Evolutionary conservation across 805 yeast species (phyloP).

Genomic region (Candida loeiensis): DNA sequence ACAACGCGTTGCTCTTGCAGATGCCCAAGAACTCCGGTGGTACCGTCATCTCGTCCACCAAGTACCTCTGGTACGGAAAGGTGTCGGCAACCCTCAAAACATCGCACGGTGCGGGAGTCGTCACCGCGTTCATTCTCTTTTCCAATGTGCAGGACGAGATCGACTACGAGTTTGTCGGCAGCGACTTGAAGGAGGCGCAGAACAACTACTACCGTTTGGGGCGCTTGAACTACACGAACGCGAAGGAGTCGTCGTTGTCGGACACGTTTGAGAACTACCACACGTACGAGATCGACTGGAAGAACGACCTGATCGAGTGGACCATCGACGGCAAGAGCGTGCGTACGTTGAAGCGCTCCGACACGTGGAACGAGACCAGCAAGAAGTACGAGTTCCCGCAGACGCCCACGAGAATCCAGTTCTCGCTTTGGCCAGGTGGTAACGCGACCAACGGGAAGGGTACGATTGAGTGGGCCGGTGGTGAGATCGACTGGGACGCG

Average conservation of each 20-base stretch:
- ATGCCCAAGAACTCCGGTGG: slow-evolving; percentile 79
- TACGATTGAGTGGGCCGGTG: slow-evolving; percentile 86
- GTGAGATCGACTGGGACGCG: slow-evolving; percentile 78
- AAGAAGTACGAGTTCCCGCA: slow-evolving; percentile 60
- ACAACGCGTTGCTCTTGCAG: slow-evolving; percentile 57
- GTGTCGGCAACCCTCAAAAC: slow-evolving; percentile 66
- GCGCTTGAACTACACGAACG: slow-evolving; percentile 61
- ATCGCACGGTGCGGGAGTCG: slow-evolving; percentile 75
- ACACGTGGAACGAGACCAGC: slow-evolving; percentile 61
- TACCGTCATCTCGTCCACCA: slow-evolving; percentile 74
- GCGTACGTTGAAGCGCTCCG: slow-evolving; percentile 60
- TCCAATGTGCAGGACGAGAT: slow-evolving; percentile 89
- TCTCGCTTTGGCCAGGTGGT: slow-evolving; percentile 82
- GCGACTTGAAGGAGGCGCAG: slow-evolving; percentile 62
- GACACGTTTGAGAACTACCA: slow-evolving; percentile 70
- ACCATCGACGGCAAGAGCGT: slow-evolving; percentile 61
- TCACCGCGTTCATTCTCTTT: slow-evolving; percentile 75
- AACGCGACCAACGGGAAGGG: slow-evolving; percentile 50
- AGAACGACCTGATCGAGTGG: slow-evolving; percentile 69
- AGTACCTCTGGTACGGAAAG: slow-evolving; percentile 86
- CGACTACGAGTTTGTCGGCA: slow-evolving; percentile 85
- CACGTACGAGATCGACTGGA: slow-evolving; percentile 78
- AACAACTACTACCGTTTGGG: slow-evolving; percentile 82
- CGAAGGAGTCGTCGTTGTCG: slow-evolving; percentile 37
- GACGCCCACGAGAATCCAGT: slow-evolving; percentile 70